phyloP scores from a whole-genome alignment of 352 stramenopile species.

The Phytophthora fragariae region DNA sequence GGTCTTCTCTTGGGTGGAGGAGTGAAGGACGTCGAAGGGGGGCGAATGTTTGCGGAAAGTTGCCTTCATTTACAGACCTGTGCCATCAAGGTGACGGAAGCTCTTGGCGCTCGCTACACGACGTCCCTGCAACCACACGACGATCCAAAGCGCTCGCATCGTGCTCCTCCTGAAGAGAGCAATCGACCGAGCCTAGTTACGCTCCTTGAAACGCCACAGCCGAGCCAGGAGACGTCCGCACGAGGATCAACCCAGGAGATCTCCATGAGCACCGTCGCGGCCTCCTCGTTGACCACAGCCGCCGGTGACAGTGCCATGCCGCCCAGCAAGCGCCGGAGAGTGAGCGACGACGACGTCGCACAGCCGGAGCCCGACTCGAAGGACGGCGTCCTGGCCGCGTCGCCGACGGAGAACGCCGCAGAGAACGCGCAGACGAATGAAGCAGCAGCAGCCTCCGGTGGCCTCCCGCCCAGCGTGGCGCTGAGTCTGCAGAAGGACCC shows the following conservation, averaged over 20 bases:
- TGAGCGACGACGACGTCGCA: slow-evolving; percentile 38
- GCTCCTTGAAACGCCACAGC: background rate
- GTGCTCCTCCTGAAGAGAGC: slow-evolving; percentile 7
- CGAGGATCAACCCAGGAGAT: background rate
- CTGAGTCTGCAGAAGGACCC: slow-evolving; percentile 77
- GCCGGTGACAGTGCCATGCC: slow-evolving; percentile 23
- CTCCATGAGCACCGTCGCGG: slow-evolving; percentile 29
- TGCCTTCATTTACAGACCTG: slow-evolving; percentile 22
- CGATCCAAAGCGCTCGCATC: slow-evolving; percentile 3
- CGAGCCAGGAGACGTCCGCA: background rate
- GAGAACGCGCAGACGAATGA: slow-evolving; percentile 37
- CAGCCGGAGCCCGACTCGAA: slow-evolving; percentile 40
- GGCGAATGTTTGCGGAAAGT: slow-evolving; percentile 39
- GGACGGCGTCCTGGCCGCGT: slow-evolving; percentile 24
- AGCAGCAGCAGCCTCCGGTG: background rate
- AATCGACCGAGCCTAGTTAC: background rate
- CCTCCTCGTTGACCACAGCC: background rate
- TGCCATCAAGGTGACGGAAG: background rate
- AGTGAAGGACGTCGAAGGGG: slow-evolving; percentile 46
- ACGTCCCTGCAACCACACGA: background rate
- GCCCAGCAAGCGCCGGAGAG: slow-evolving; percentile 64
- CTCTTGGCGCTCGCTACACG: background rate
- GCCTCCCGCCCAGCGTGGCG: slow-evolving; percentile 52
- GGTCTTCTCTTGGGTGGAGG: slow-evolving; percentile 41
- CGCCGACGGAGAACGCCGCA: slow-evolving; percentile 18